phyloP scores from a whole-genome alignment of 2,329 filamentous ascomycete genomes.

The Aschersonia sp. region DNA sequence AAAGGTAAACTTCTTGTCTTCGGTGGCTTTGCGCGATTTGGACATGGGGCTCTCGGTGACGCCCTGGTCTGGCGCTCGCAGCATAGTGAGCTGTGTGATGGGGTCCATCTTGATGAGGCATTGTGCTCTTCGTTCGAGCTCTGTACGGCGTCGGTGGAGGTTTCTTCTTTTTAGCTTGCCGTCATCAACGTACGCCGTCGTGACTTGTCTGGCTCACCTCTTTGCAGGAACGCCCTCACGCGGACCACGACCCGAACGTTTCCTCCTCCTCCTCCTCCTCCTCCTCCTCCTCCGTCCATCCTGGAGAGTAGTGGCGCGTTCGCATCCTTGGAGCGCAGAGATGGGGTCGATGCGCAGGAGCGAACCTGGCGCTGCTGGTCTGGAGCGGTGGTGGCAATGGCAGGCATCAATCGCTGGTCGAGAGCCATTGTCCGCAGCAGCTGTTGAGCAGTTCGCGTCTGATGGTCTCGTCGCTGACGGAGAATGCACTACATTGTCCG shows the following conservation, averaged over 20 bases:
- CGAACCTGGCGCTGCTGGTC: slow-evolving; percentile 22
- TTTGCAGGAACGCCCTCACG: slow-evolving; percentile 62
- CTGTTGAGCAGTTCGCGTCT: slow-evolving; percentile 23
- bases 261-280: slow-evolving; percentile 57
- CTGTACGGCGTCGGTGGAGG: slow-evolving; percentile 27
- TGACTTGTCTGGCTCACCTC: slow-evolving; percentile 31
- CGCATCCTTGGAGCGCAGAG: slow-evolving; percentile 57
- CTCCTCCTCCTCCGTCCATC: slow-evolving; percentile 44
- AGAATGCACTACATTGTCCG: slow-evolving; percentile 23
- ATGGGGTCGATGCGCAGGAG: slow-evolving; percentile 67
- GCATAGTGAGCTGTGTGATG: slow-evolving; percentile 66
- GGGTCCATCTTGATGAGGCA: slow-evolving; percentile 92
- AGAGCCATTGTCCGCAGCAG: slow-evolving; percentile 26
- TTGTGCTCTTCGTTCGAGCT: slow-evolving; percentile 64
- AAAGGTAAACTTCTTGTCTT: slow-evolving; percentile 88
- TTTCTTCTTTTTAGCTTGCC: no score
- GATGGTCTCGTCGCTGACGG: slow-evolving; percentile 24
- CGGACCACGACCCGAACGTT: slow-evolving; percentile 76
- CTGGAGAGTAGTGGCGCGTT: slow-evolving; percentile 41
- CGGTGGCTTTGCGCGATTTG: slow-evolving; percentile 58
- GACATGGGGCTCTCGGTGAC: slow-evolving; percentile 34
- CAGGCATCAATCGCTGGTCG: slow-evolving; percentile 30
- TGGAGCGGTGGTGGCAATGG: slow-evolving; percentile 16
- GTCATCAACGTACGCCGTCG: no score
- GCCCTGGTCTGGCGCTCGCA: slow-evolving; percentile 48